Evolutionary conservation across 805 yeast species (phyloP), one percentile per base, ranked within the genome.

Genomic region (Priceomyces melissophilus): DNA sequence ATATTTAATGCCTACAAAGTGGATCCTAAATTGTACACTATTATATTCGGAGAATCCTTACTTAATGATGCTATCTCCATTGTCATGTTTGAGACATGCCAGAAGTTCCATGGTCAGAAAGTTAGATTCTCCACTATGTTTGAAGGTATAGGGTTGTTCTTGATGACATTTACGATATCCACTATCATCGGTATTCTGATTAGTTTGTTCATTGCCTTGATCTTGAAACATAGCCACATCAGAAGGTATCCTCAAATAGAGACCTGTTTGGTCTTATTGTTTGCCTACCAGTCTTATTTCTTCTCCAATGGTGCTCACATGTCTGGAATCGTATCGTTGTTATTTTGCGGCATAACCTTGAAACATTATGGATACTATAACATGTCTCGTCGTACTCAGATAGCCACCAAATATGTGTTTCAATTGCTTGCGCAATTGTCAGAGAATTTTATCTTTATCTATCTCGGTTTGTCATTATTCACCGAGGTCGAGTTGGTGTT

Each of bases 1-100:
- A 93, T 93, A 45, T 93, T 93, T 73, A 93, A 91, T 59, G 93
- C 98, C 10, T 93, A 93, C 67, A 90, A 91, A 64, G 99, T 93
- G 28, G 99, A 93, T 62, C 99, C 99, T 9, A 93, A 95, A 63
- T 72, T 93, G 36, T 93, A 95, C 68, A 95, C 99, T 17, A 89
- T 93, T 47, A 95, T 93, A 47, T 91, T 93, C 61, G 99, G 99
- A 37, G 99, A 93, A 65, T 87, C 96, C 3, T 70, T 93, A 44
- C 70, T 93, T 47, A 93, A 93, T 60, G 99, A 93, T 69, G 99
- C 99, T 29, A 95, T 93, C 45, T 89, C 97, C 49, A 93, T 93
- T 60, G 99, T 93, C 53, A 91, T 93, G 96, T 93, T 93, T 68
- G 99, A 93, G 67, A 93, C 99, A 0, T 90, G 97, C 57, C 97